Evolutionary conservation across 495 filamentous ascomycete genomes (phyloP).

Genomic region (Aspergillus kassunensis): DNA sequence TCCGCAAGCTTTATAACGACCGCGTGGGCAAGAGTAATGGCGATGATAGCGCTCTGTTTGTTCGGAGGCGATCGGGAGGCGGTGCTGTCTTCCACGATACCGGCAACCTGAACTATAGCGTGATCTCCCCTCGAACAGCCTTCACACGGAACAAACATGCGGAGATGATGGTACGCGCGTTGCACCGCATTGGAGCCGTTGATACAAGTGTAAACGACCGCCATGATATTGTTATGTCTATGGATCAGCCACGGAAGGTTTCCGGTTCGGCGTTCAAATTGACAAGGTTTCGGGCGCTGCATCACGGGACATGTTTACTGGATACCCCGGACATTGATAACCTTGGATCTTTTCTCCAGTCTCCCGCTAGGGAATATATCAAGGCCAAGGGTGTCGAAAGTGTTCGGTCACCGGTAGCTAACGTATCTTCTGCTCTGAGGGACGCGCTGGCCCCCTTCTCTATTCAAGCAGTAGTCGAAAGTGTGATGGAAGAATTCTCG

Average conservation of each 20-base stretch:
- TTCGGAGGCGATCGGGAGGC: conserved; percentile 81
- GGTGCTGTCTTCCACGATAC: conserved; percentile 91
- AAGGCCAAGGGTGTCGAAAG: conserved; percentile 87
- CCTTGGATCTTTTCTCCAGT: conserved; percentile 63
- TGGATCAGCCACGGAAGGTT: conserved; percentile 61
- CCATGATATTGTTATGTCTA: conserved; percentile 83
- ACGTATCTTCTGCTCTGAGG: conserved; percentile 56
- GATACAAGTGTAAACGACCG: conserved; percentile 74
- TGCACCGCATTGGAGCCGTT: conserved; percentile 46
- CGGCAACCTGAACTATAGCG: conserved; percentile 90
- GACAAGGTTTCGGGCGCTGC: conserved; percentile 69
- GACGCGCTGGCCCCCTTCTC: conserved; percentile 33
- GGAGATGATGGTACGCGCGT: conserved; percentile 79
- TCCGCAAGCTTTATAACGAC: conserved; percentile 50
- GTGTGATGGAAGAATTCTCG: conserved; percentile 35
- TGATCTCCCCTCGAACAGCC: conserved; percentile 68
- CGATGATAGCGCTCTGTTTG: conserved; percentile 52
- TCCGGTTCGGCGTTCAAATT: conserved; percentile 94
- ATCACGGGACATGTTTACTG: conserved; percentile 89
- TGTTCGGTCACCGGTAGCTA: conserved; percentile 77
- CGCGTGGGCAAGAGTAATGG: conserved; percentile 16
- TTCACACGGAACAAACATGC: conserved; percentile 88
- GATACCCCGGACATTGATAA: conserved; percentile 61
- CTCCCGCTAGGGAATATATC: conserved; percentile 70
- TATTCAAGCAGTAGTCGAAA: conserved; percentile 32